Conservation (phyloP, 352 stramenopile genomes). For the Phytophthora melonis region DNA sequence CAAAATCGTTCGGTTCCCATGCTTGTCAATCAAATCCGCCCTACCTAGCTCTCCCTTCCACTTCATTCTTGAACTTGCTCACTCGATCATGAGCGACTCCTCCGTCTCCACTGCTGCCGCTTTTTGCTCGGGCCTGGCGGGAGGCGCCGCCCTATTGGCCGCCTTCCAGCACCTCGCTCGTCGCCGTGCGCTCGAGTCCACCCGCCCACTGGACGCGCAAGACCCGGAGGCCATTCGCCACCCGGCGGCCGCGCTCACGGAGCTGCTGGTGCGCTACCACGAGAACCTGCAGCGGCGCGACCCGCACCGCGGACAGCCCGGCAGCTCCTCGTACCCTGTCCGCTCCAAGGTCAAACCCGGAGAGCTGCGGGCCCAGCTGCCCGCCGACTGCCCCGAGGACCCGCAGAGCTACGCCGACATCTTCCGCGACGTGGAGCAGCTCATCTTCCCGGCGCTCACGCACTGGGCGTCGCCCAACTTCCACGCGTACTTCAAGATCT, state of each 20-base stretch:
- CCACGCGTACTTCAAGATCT: constrained; percentile 73
- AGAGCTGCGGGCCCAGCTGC: constrained; percentile 50
- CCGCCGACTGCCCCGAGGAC: constrained; percentile 52
- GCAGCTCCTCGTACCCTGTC: constrained; percentile 50
- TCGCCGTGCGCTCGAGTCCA: constrained; percentile 45
- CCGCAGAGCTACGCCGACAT: constrained; percentile 69
- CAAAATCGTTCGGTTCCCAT: background rate
- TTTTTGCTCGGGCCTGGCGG: constrained; percentile 51
- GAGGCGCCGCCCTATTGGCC: constrained; percentile 53
- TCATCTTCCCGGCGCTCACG: constrained; percentile 73
- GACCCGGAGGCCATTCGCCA: constrained; percentile 56
- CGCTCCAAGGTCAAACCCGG: constrained; percentile 55
- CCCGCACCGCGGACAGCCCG: constrained; percentile 36
- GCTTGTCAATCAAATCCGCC: constrained; percentile 10
- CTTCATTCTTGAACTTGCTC: constrained; percentile 20
- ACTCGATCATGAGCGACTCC: constrained; percentile 16
- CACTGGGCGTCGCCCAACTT: constrained; percentile 79
- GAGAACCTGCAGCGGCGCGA: constrained; percentile 56
- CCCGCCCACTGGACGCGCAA: constrained; percentile 45
- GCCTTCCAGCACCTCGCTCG: constrained; percentile 46
- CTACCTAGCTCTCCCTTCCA: background rate
- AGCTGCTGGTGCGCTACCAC: constrained; percentile 73
- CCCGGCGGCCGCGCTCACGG: constrained; percentile 52
- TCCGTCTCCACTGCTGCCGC: constrained; percentile 36
- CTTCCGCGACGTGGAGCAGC: constrained; percentile 63